These are phyloP conservation scores for Nicotiana tabacum DNA, from an alignment of 257 asterid species.

Conservation along the genomic window DNA sequence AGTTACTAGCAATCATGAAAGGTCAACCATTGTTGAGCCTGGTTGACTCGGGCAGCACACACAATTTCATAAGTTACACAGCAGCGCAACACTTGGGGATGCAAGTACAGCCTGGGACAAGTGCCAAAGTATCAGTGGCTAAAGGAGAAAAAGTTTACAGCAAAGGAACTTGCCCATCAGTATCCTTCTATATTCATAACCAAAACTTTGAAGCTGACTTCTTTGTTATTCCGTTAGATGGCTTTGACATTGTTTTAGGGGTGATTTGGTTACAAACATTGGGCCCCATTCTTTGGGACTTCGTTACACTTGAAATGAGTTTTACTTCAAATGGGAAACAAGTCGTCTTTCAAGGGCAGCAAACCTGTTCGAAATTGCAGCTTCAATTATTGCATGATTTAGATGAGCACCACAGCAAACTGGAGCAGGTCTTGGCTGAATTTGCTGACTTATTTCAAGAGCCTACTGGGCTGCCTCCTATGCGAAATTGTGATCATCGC, in stretches of 20 bases:
- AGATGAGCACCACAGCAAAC: not conserved
- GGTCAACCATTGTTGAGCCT: not conserved
- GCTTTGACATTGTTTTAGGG: not conserved
- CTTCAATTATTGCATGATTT: not conserved
- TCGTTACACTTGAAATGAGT: not conserved
- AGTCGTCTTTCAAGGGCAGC: not conserved
- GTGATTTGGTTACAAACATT: not conserved
- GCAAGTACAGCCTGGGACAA: not conserved
- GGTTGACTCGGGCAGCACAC: not conserved
- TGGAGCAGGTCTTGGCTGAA: not conserved
- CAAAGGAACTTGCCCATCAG: not conserved
- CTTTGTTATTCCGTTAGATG: not conserved
- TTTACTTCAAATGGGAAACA: not conserved
- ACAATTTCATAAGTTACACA: not conserved
- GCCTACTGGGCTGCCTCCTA: not conserved
- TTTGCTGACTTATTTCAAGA: not conserved
- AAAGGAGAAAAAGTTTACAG: not conserved
- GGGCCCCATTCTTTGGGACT: conserved; percentile 2
- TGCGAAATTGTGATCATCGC: not conserved
- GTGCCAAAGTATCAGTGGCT: not conserved
- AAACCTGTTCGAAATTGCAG: not conserved
- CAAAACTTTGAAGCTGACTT: not conserved
- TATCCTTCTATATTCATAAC: too few species aligned
- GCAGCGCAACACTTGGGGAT: not conserved
- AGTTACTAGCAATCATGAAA: not conserved